Percentiles rank a stretch among this genome's conserved stretches.
Evolutionary conservation across 1,139 yeast species (phyloP).

Genomic region (Lipomyces yarrowii): DNA sequence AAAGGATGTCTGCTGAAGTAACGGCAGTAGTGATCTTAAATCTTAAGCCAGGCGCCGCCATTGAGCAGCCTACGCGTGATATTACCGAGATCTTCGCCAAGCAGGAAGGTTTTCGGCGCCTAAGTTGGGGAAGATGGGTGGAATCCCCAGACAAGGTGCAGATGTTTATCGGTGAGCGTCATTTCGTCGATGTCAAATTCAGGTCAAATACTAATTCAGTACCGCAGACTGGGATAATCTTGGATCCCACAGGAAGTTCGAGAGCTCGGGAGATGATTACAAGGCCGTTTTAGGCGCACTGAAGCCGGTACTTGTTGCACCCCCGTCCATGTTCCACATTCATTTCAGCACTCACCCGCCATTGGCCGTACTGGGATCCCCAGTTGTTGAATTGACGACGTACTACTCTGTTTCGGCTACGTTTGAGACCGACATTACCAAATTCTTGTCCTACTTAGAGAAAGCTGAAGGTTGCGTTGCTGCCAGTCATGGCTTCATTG

Average conservation of each 20-base stretch:
- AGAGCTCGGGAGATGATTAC: background rate
- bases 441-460: background rate
- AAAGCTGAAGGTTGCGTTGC: conserved; percentile 1
- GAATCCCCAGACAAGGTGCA: background rate
- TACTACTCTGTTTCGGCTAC: conserved; percentile 1
- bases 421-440: conserved; percentile 3
- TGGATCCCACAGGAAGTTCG: conserved; percentile 6
- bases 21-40: conserved; percentile 2
- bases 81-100: background rate
- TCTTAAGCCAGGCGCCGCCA: conserved; percentile 1
- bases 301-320: background rate
- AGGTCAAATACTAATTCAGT: background rate
- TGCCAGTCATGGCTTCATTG: background rate
- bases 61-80: background rate
- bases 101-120: background rate
- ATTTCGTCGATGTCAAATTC: background rate
- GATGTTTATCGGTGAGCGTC: background rate
- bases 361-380: background rate
- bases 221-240: conserved; percentile 4
- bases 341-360: conserved; percentile 5
- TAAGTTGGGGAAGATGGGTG: conserved; percentile 1
- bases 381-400: background rate
- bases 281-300: background rate
- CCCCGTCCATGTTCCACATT: background rate
- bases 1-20: background rate